Evolutionary conservation across 73 alveolate genomes (phyloP).

Genomic region (Paramecium pentaurelia): DNA sequence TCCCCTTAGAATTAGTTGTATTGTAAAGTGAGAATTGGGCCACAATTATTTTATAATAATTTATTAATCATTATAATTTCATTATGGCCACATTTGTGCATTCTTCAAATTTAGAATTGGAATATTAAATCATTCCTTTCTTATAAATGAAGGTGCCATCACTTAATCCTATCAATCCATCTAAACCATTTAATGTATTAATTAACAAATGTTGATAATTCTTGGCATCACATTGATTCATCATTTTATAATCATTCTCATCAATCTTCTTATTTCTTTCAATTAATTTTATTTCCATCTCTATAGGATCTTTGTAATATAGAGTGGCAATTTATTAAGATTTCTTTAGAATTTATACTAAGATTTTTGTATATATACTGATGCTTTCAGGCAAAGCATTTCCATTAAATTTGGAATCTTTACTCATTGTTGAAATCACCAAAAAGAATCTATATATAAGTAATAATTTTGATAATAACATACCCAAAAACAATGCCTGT

Average conservation of each 20-base stretch:
- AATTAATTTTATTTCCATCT: background rate
- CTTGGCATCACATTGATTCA: background rate
- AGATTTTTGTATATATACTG: background rate
- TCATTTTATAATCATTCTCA: background rate
- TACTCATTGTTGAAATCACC: background rate
- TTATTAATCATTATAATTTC: background rate
- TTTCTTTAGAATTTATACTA: background rate
- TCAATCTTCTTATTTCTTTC: background rate
- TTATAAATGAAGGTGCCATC: background rate
- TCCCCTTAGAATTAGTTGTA: background rate
- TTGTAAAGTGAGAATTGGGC: background rate
- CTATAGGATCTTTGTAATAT: background rate
- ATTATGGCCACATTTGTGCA: background rate
- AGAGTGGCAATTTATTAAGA: background rate
- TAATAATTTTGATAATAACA: background rate
- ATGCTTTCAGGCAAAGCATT: background rate
- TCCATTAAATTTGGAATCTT: background rate
- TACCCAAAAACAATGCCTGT: background rate
- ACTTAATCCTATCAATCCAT: background rate
- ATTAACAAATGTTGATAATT: background rate
- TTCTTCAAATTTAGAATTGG: background rate
- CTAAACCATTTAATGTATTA: background rate
- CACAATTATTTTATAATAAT: background rate
- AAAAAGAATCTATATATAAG: background rate
- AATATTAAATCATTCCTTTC: background rate